These are phyloP conservation scores for Phytophthora brassicae DNA, from an alignment of 352 stramenopile genomes.

Conservation along the genomic window DNA sequence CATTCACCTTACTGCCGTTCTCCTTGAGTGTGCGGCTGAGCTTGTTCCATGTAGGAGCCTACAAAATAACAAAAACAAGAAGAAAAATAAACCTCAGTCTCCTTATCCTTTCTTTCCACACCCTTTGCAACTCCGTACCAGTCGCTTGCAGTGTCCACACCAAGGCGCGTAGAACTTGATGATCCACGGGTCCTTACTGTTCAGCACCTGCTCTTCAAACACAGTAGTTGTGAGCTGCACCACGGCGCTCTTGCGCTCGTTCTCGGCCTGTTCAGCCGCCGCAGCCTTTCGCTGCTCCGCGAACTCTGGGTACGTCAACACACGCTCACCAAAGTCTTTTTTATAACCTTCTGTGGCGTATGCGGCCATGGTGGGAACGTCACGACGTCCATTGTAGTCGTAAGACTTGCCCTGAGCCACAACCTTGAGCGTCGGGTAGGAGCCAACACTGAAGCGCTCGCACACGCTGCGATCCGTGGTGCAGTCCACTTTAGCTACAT, in stretches of 20 bases:
- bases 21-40: slow-evolving; percentile 70
- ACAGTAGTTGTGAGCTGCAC: slow-evolving; percentile 49
- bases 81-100: too few species aligned
- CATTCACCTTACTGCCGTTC: slow-evolving; percentile 50
- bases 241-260: slow-evolving; percentile 53
- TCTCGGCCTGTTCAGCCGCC: slow-evolving; percentile 52
- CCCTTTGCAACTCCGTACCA: slow-evolving; percentile 36
- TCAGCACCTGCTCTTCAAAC: slow-evolving; percentile 65
- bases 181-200: slow-evolving; percentile 64
- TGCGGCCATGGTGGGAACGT: slow-evolving; percentile 52
- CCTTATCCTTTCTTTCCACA: too few species aligned
- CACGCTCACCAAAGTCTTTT: slow-evolving; percentile 59
- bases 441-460: slow-evolving; percentile 78
- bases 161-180: slow-evolving; percentile 86
- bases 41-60: slow-evolving; percentile 71
- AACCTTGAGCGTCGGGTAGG: slow-evolving; percentile 84
- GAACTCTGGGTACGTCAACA: slow-evolving; percentile 63
- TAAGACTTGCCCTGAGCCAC: slow-evolving; percentile 59
- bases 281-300: slow-evolving; percentile 39
- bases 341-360: slow-evolving; percentile 69
- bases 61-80: too few species aligned
- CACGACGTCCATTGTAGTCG: slow-evolving; percentile 70
- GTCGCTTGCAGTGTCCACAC: slow-evolving; percentile 81
- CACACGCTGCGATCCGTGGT: slow-evolving; percentile 73
- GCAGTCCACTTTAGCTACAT: slow-evolving; percentile 78